phyloP scores from a whole-genome alignment of 441 rosid genomes.

The Aquilaria agallochum region DNA sequence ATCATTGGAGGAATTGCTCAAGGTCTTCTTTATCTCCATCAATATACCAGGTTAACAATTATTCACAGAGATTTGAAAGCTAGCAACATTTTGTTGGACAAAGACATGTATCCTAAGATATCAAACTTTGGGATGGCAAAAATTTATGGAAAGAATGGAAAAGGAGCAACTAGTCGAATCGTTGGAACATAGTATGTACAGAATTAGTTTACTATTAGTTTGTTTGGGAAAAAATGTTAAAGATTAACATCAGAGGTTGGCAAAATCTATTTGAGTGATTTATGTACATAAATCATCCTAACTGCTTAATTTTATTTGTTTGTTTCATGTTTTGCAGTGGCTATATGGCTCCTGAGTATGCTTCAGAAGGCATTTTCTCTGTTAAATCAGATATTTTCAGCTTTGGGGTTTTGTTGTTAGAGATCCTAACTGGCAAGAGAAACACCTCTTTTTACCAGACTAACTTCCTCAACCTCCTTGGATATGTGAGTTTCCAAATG shows the following conservation, averaged over 20 bases:
- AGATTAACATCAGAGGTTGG: no score
- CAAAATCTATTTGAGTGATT: no score
- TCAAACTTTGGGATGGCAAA: conserved; percentile 9
- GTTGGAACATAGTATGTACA: conserved; percentile 3
- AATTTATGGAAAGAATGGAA: conserved; percentile 5
- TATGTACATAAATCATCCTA: neutral
- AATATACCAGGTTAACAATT: conserved; percentile 8
- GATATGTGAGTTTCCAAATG: neutral
- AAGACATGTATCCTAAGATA: conserved; percentile 8
- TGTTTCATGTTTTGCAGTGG: neutral
- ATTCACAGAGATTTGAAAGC: conserved; percentile 10
- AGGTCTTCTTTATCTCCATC: conserved; percentile 11
- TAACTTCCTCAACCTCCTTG: neutral
- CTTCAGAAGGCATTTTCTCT: neutral
- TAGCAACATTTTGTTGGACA: conserved; percentile 9
- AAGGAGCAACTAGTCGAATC: conserved; percentile 1
- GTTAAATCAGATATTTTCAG: conserved; percentile 3
- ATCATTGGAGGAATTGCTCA: conserved; percentile 2
- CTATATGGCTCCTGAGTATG: conserved; percentile 8
- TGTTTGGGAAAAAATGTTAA: no score
- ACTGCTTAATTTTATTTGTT: neutral
- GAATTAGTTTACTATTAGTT: no score
- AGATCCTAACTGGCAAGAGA: conserved; percentile 2
- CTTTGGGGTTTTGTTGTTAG: neutral
- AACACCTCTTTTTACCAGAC: neutral